phyloP scores from a whole-genome alignment of 2,329 filamentous ascomycete genomes.

The Colletotrichum kahawae region DNA sequence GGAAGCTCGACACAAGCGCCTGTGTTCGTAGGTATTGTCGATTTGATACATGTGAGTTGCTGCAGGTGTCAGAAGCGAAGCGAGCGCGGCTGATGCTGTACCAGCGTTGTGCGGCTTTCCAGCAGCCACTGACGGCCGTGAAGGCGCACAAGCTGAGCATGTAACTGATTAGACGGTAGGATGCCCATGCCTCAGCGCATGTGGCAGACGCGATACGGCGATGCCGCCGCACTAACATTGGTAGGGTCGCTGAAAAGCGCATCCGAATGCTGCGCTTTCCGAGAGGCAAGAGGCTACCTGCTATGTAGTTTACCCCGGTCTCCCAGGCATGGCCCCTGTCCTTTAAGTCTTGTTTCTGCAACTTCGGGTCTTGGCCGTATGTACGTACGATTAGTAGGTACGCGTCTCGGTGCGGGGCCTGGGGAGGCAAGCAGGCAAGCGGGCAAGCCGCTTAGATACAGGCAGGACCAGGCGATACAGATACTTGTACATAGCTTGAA shows the following conservation, averaged over 20 bases:
- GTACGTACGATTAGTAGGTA: neutral
- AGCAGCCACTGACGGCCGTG: neutral
- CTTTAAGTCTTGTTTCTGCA: neutral
- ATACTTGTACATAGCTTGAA: neutral
- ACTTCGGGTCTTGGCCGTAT: neutral
- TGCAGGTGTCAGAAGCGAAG: constrained; percentile 17
- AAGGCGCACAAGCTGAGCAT: neutral
- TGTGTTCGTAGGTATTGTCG: neutral
- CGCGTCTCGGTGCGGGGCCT: neutral
- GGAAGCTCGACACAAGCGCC: neutral
- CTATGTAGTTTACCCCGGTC: neutral
- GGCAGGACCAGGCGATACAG: neutral
- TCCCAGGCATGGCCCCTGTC: neutral
- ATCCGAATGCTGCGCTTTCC: neutral
- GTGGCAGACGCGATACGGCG: neutral
- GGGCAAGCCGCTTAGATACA: neutral
- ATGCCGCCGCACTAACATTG: neutral
- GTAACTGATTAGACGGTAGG: neutral
- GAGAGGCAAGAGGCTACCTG: neutral
- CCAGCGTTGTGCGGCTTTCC: neutral
- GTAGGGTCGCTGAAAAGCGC: neutral
- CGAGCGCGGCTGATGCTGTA: constrained; percentile 6
- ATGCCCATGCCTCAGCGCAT: neutral
- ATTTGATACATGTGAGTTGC: neutral
- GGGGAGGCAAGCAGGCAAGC: neutral